These are phyloP conservation scores for Cupressus sempervirens DNA, from an alignment of 75 land plant species.

Conservation along the genomic window DNA sequence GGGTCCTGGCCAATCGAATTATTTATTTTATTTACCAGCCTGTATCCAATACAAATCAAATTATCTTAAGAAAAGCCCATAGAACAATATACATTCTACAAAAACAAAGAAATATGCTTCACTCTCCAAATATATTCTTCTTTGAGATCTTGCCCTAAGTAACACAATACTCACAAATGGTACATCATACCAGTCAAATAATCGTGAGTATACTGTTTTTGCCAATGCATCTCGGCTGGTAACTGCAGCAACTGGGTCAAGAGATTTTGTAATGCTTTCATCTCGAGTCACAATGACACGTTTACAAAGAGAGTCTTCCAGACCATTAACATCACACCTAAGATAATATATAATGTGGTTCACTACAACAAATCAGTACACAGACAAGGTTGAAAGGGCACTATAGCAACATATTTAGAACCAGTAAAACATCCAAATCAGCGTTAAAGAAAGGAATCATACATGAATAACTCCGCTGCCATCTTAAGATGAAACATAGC, in stretches of 20 bases:
- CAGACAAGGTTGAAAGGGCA: not conserved
- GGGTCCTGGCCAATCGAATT: constrained; percentile 97
- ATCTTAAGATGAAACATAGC: constrained; percentile 78
- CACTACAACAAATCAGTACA: not conserved
- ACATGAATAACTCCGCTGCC: constrained; percentile 91
- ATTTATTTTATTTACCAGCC: constrained; percentile 95
- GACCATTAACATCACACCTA: constrained; percentile 88
- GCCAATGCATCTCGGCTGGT: constrained; percentile 92
- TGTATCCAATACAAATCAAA: constrained; percentile 18
- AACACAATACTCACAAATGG: not conserved
- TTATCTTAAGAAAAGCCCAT: not conserved
- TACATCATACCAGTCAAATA: constrained; percentile 87
- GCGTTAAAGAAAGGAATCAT: constrained; percentile 6
- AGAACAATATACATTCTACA: not conserved
- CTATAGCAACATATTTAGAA: not conserved
- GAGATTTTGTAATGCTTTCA: constrained; percentile 79
- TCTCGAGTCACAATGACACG: constrained; percentile 95
- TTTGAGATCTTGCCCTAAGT: not conserved
- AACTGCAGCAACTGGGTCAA: constrained; percentile 78
- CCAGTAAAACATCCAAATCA: not conserved
- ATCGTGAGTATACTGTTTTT: constrained; percentile 83
- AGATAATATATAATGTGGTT: not conserved
- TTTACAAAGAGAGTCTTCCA: constrained; percentile 85
- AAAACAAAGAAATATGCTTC: not conserved
- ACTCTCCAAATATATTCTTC: not conserved